A percentile compares a stretch with the other conserved stretches of the same genome.
Conservation (phyloP, 805 yeast species). For the Candida succiphila region DNA sequence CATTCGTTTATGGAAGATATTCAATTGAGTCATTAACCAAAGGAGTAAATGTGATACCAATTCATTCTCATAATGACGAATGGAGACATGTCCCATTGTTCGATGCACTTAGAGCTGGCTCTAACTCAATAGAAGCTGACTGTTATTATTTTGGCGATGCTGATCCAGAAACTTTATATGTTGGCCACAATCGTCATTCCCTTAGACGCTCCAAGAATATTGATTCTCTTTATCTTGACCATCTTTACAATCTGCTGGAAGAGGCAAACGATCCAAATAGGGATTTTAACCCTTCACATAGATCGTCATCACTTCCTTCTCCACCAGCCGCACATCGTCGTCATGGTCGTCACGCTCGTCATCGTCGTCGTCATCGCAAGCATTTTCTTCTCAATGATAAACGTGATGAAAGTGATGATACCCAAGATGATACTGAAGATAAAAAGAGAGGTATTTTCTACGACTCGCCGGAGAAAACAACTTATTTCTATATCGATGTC, state of each 20-base stretch:
- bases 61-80: conserved; percentile 67
- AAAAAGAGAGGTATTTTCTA: conserved; percentile 29
- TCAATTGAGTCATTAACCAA: conserved; percentile 12
- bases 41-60: conserved; percentile 19
- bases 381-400: background rate
- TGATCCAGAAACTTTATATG: conserved; percentile 28
- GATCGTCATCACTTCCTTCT: background rate
- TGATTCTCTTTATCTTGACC: conserved; percentile 40
- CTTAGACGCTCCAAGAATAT: conserved; percentile 35
- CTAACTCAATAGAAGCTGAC: conserved; percentile 57
- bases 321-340: background rate
- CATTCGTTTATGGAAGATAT: background rate
- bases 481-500: conserved; percentile 56
- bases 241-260: conserved; percentile 36
- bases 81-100: conserved; percentile 49
- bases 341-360: too few species aligned
- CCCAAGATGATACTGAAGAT: background rate
- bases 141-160: conserved; percentile 35
- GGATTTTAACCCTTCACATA: too few species aligned
- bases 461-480: conserved; percentile 33
- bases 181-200: conserved; percentile 49
- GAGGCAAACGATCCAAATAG: conserved; percentile 28
- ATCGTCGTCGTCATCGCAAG: too few species aligned
- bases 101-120: conserved; percentile 44
- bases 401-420: background rate